Base-by-base conservation (phyloP, 1,284 basidiomycete species). In the Microbotryum saponariae region DNA sequence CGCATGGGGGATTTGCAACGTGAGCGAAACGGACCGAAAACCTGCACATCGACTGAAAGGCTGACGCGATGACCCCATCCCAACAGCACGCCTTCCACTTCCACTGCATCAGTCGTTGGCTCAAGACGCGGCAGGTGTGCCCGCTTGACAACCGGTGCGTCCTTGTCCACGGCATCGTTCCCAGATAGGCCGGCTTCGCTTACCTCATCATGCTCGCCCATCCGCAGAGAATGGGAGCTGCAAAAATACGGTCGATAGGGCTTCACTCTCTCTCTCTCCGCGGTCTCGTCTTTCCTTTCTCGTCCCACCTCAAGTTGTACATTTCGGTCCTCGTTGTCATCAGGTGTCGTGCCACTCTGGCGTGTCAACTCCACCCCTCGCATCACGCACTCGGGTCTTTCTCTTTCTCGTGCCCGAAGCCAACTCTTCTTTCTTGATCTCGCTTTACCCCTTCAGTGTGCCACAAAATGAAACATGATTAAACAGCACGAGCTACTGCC, bases 1-100 rank as follows among this genome's bases (percentile, higher is more conserved):
- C 6, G 96, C 96, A 2, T 99, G 94, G 94, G 94, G 94, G 64
- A 93, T 94, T 63, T 99, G 94, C 77, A 99, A 99, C 77, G 94
- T 96, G 73, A 65, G 87, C 77, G 54, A 14, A n/a, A 42, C 56
- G 42, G 8, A 57, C 52, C 59, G 48, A 21, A 49, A 16, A 18
- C 47, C 29, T 9, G 4, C n/a, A 45, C n/a, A 33, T 31, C 42
- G 31, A 31, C 31, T 9, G 31, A 33, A 48, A 31, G 20, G 21
- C 51, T 55, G 27, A 42, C 46, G 23, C 42, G 21, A 31, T 23
- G 16, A 29, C 29, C 6, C 21, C 9, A 31, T 8, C 21, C 56
- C 10, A 42, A 61, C 73, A 97, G 93, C 94, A 99, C 75, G 94
- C 94, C 6, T 99, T 99, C 83, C 94, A 99, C 79, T 99, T 98